Percentiles rank a stretch among this genome's conserved stretches.
Evolutionary conservation across 495 filamentous ascomycete species (phyloP).

Genomic region (Neurospora tetrasperma): DNA sequence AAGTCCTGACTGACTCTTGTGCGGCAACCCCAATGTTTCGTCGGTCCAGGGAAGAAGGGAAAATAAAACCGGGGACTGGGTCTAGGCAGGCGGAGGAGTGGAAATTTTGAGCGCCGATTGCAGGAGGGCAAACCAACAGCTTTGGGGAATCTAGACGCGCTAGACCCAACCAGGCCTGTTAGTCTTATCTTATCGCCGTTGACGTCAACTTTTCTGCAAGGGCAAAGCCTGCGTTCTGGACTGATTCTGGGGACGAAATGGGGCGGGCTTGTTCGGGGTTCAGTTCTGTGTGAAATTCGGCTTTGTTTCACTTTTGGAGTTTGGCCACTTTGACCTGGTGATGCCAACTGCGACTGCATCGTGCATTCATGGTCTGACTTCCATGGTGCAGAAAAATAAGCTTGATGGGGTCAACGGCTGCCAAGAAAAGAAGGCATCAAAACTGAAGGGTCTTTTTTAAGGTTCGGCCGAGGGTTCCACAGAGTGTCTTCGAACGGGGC

Average conservation of each 20-base stretch:
- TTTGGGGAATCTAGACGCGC: not conserved
- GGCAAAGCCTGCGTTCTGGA: not conserved
- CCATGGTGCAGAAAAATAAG: not conserved
- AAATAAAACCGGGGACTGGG: not conserved
- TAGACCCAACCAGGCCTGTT: not conserved
- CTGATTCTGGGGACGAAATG: not conserved
- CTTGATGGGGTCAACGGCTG: not conserved
- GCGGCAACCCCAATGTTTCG: not conserved
- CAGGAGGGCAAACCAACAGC: not conserved
- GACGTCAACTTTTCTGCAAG: not conserved
- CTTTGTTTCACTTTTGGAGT: no score
- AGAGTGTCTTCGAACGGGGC: not conserved
- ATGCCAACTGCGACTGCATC: not conserved
- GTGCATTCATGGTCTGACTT: not conserved
- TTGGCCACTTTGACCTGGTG: not conserved
- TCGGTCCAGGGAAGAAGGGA: not conserved
- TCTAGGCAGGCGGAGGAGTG: not conserved
- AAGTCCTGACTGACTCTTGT: not conserved
- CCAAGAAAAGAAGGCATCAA: not conserved
- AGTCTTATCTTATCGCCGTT: not conserved
- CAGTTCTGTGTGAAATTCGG: not conserved
- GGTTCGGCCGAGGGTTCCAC: not conserved
- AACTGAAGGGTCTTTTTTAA: not conserved
- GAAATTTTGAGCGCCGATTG: not conserved
- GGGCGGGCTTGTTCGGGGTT: not conserved